Evolutionary conservation across 2,329 filamentous ascomycete species (phyloP).

Genomic region (Raffaelea ambrosiae): DNA sequence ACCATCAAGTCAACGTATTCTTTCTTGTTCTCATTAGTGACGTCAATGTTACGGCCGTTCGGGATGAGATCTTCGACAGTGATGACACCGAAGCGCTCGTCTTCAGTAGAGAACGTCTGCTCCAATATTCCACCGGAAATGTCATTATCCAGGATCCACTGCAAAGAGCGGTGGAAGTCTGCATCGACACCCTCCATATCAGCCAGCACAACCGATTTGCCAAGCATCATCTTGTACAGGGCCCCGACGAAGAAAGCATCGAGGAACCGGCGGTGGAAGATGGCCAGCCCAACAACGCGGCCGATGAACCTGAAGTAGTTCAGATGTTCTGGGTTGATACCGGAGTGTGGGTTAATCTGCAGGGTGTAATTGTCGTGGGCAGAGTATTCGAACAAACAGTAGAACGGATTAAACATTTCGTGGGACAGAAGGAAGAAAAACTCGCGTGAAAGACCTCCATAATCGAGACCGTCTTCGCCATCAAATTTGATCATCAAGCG

Average conservation of each 20-base stretch:
- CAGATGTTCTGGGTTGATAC: slow-evolving; percentile 97
- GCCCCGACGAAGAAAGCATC: slow-evolving; percentile 99
- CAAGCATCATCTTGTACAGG: slow-evolving; percentile 98
- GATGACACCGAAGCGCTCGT: slow-evolving; percentile 92
- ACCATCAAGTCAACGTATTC: slow-evolving; percentile 98
- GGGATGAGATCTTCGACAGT: slow-evolving; percentile 92
- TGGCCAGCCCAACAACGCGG: slow-evolving; percentile 89
- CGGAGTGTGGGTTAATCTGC: slow-evolving; percentile 98
- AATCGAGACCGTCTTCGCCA: slow-evolving; percentile 94
- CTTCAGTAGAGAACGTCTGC: slow-evolving; percentile 92
- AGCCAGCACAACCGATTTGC: slow-evolving; percentile 81
- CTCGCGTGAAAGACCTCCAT: slow-evolving; percentile 93
- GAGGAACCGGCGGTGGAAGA: slow-evolving; percentile 95
- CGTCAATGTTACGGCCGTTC: slow-evolving; percentile 81
- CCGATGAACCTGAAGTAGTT: slow-evolving; percentile 99
- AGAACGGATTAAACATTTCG: slow-evolving; percentile 99
- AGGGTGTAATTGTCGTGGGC: slow-evolving; percentile 99
- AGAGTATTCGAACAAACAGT: slow-evolving; percentile 98
- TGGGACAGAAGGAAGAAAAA: slow-evolving; percentile 99
- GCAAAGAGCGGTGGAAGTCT: slow-evolving; percentile 91
- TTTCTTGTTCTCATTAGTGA: slow-evolving; percentile 98
- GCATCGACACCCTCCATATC: slow-evolving; percentile 99
- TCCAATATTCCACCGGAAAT: slow-evolving; percentile 88
- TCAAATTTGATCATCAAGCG: slow-evolving; percentile 99
- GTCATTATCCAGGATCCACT: slow-evolving; percentile 97